Percentiles rank a stretch among this genome's conserved stretches.
Evolutionary conservation across 768 basidiomycete genomes (phyloP).

Genomic region (Tulasnella sp.): DNA sequence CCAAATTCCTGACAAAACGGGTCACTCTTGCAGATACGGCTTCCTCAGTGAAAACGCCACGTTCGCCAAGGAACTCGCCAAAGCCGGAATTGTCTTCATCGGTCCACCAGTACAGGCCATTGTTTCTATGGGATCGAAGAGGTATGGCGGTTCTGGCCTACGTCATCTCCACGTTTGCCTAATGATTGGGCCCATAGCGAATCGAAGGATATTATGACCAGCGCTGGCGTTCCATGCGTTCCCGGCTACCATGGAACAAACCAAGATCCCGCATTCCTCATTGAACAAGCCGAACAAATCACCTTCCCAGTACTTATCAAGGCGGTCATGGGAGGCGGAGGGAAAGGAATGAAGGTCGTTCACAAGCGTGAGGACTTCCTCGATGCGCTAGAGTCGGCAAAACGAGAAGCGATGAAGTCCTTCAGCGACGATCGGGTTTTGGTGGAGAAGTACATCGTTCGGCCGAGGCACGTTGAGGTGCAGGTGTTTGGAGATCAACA

Average conservation of each 20-base stretch:
- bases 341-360: slow-evolving; percentile 91
- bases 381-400: slow-evolving; percentile 79
- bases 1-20: neutral
- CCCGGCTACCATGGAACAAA: slow-evolving; percentile 88
- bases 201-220: slow-evolving; percentile 91
- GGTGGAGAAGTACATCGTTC: slow-evolving; percentile 83
- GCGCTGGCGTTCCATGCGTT: slow-evolving; percentile 87
- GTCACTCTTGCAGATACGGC: slow-evolving; percentile 54
- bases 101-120: slow-evolving; percentile 88
- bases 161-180: neutral
- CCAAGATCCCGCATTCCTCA: slow-evolving; percentile 70
- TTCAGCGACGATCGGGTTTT: slow-evolving; percentile 85
- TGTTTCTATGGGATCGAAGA: slow-evolving; percentile 92
- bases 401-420: slow-evolving; percentile 80
- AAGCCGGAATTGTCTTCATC: slow-evolving; percentile 82
- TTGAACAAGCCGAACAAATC: slow-evolving; percentile 63
- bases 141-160: slow-evolving; percentile 42
- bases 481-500: slow-evolving; percentile 85
- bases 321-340: slow-evolving; percentile 93
- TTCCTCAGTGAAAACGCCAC: slow-evolving; percentile 88
- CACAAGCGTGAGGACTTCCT: slow-evolving; percentile 62
- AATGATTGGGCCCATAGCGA: slow-evolving; percentile 53
- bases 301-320: slow-evolving; percentile 94
- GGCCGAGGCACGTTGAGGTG: slow-evolving; percentile 88
- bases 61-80: slow-evolving; percentile 70